phyloP scores from a whole-genome alignment of 768 basidiomycete species.

The Podaxis sp. region DNA sequence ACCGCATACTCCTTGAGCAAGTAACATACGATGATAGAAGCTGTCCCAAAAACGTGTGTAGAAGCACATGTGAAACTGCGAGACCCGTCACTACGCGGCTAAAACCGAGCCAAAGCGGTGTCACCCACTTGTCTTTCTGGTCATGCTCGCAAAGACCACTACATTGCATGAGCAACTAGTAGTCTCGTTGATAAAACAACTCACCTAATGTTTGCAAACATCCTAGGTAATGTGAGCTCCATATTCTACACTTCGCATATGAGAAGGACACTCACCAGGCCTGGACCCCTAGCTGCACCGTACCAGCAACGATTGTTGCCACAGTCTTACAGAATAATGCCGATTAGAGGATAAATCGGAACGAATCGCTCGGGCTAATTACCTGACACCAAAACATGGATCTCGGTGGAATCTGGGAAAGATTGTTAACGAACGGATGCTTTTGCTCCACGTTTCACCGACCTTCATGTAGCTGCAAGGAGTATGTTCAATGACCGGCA shows the following conservation, averaged over 20 bases:
- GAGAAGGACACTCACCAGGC: constrained; percentile 41
- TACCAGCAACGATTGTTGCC: constrained; percentile 59
- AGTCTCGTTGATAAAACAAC: constrained; percentile 15
- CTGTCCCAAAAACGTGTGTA: constrained; percentile 50
- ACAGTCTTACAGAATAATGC: constrained; percentile 35
- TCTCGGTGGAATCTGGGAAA: constrained; percentile 51
- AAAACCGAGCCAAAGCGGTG: background rate
- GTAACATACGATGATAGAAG: constrained; percentile 58
- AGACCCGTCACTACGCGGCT: constrained; percentile 3
- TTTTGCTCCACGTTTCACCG: background rate
- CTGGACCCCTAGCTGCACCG: constrained; percentile 65
- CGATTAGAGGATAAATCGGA: background rate
- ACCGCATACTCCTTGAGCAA: background rate
- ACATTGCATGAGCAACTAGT: background rate
- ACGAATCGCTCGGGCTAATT: background rate
- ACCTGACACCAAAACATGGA: constrained; percentile 69
- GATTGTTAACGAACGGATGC: background rate
- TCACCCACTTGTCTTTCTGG: constrained; percentile 42
- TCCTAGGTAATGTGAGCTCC: constrained; percentile 34
- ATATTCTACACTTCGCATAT: background rate
- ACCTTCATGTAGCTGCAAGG: constrained; percentile 29
- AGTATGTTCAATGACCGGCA: background rate
- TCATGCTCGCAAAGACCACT: constrained; percentile 45
- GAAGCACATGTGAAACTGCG: constrained; percentile 50
- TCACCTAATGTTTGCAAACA: constrained; percentile 59